Evolutionary conservation across 352 stramenopile species (phyloP).

Genomic region (Pythium apleroticum): DNA sequence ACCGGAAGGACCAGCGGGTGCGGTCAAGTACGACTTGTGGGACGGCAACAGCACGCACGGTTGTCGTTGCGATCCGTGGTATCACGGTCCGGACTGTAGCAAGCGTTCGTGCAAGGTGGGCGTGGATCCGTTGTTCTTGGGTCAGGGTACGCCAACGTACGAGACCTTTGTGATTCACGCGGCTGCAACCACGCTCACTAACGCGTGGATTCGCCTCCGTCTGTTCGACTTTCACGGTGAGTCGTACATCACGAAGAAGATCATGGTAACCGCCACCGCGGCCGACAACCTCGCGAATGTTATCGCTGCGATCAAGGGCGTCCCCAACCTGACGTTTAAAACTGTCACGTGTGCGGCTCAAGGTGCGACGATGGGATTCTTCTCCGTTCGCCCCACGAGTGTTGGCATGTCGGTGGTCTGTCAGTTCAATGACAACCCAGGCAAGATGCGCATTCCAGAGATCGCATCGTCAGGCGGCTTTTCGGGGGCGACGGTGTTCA

Average conservation of each 20-base stretch:
- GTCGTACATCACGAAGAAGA: slow-evolving; percentile 58
- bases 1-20: slow-evolving; percentile 17
- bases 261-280: slow-evolving; percentile 34
- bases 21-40: slow-evolving; percentile 69
- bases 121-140: slow-evolving; percentile 64
- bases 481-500: slow-evolving; percentile 11
- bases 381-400: slow-evolving; percentile 10
- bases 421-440: slow-evolving; percentile 56
- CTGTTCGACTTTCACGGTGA: slow-evolving; percentile 74
- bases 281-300: neutral
- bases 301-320: slow-evolving; percentile 30
- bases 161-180: slow-evolving; percentile 59
- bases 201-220: slow-evolving; percentile 43
- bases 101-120: slow-evolving; percentile 66
- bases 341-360: slow-evolving; percentile 31
- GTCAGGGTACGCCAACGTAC: slow-evolving; percentile 34
- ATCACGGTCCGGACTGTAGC: slow-evolving; percentile 80
- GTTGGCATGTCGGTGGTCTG: slow-evolving; percentile 53
- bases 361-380: slow-evolving; percentile 16
- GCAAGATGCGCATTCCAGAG: slow-evolving; percentile 51
- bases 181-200: slow-evolving; percentile 4
- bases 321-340: slow-evolving; percentile 57
- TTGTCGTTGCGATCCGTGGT: slow-evolving; percentile 90
- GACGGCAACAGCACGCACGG: slow-evolving; percentile 80
- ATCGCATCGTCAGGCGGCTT: slow-evolving; percentile 20